These are phyloP conservation scores for Vicia faba DNA, from an alignment of 306 rosid species.

Conservation along the genomic window DNA sequence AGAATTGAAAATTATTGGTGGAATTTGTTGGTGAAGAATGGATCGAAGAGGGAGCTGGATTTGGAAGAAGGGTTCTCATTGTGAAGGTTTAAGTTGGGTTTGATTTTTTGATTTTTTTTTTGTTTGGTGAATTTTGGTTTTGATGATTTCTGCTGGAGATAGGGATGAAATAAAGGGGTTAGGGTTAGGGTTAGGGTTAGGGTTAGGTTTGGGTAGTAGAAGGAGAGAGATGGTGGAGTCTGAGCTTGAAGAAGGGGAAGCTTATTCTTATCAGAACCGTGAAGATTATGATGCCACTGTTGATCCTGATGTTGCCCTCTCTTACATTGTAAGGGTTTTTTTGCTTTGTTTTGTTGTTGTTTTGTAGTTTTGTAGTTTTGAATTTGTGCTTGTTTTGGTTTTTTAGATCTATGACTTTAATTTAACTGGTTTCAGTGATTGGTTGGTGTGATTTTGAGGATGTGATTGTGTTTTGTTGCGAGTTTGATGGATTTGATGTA, in stretches of 20 bases:
- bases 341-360: conserved; percentile 6
- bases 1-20: conserved; percentile 32
- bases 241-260: conserved; percentile 99
- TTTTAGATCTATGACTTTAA: conserved; percentile 49
- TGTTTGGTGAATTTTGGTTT: conserved; percentile 10
- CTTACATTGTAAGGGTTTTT: conserved; percentile 79
- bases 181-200: conserved; percentile 66
- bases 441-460: conserved; percentile 15
- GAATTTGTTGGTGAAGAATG: conserved; percentile 43
- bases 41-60: conserved; percentile 48
- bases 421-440: conserved; percentile 36
- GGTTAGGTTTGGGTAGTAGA: conserved; percentile 50
- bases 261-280: conserved; percentile 72
- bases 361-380: conserved; percentile 28
- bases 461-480: conserved; percentile 23
- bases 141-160: conserved; percentile 74
- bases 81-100: conserved; percentile 52
- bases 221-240: conserved; percentile 77
- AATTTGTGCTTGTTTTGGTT: conserved; percentile 37
- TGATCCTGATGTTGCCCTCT: conserved; percentile 82
- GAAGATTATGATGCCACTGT: conserved; percentile 66
- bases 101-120: conserved; percentile 30
- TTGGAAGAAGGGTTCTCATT: conserved; percentile 47
- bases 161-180: conserved; percentile 83
- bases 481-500: conserved; percentile 26